Evolutionary conservation across 2,329 filamentous ascomycete species (phyloP).

Genomic region (Arthrobotrys iridis): DNA sequence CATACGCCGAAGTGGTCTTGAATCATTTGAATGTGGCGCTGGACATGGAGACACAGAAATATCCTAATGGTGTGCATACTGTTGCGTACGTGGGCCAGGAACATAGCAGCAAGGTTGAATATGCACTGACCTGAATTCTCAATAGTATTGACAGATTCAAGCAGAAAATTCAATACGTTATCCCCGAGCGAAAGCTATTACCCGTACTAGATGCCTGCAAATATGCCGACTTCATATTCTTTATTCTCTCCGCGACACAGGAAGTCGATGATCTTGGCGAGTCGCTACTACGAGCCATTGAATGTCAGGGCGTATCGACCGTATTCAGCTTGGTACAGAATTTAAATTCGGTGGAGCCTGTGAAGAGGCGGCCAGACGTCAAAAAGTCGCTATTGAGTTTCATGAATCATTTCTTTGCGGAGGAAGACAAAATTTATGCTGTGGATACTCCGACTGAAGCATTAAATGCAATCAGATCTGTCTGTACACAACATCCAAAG

Average conservation of each 20-base stretch:
- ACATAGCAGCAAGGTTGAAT: not conserved
- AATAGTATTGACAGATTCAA: conserved; percentile 83
- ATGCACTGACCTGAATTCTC: not conserved
- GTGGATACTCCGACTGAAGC: conserved; percentile 90
- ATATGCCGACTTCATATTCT: conserved; percentile 88
- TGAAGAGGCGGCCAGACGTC: conserved; percentile 80
- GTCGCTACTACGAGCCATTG: conserved; percentile 82
- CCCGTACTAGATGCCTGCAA: conserved; percentile 85
- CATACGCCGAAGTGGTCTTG: conserved; percentile 73
- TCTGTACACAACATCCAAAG: conserved; percentile 92
- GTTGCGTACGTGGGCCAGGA: conserved; percentile 16
- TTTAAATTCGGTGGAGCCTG: conserved; percentile 78
- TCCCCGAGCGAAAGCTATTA: conserved; percentile 72
- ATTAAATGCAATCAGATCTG: conserved; percentile 85
- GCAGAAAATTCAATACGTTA: conserved; percentile 88
- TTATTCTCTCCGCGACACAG: conserved; percentile 81
- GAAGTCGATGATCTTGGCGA: conserved; percentile 89
- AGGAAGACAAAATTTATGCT: conserved; percentile 88
- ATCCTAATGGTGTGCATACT: conserved; percentile 69
- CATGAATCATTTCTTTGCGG: conserved; percentile 92
- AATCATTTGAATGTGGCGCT: conserved; percentile 78
- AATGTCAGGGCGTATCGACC: conserved; percentile 93
- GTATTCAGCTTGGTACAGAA: conserved; percentile 86
- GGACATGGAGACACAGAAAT: conserved; percentile 73
- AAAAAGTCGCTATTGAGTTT: conserved; percentile 87